Base-by-base conservation (phyloP, 2,329 filamentous ascomycete species). In the Colletotrichum sp. region DNA sequence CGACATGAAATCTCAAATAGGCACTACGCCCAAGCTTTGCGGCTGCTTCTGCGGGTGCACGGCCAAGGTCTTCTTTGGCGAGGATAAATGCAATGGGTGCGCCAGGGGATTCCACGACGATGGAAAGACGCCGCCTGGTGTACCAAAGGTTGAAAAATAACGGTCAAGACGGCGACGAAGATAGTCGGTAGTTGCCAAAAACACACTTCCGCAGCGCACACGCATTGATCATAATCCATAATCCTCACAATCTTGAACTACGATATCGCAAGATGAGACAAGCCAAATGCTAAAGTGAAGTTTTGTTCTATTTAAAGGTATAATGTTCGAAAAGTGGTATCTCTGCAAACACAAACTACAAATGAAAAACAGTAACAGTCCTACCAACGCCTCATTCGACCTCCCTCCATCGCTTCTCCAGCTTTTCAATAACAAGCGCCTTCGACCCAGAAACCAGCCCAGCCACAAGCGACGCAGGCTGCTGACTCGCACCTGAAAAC, bases 351-450 rank as follows among this genome's bases (percentile, higher is more conserved):
- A 52, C 44, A 52, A 19, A 6, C 27, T 27, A 75, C 64, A 62
- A 29, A 57, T 19, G 44, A 72, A 27, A 57, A n/a, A 52, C 19
- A 22, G 12, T 8, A 52, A 22, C 9, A 19, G 39, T 49, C 11
- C 27, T 11, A 69, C 22, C 6, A 29, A 39, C 25, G 34, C 25
- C 19, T 8, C n/a, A 77, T 69, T 86, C 85, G 63, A 85, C 83
- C 63, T 81, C 79, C 70, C 78, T 82, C 84, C 84, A 86, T 52
- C 80, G 74, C 69, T 80, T 76, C 77, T 86, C 84, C 63, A 86
- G 67, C 75, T 82, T 74, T 9, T 69, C 73, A n/a, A 85, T 71
- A 44, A 80, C 69, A 72, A 79, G 69, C 7, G 79, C 13, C 8
- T 63, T 29, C 16, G 69, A 63, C 3, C 75, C 77, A 11, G 70